A percentile compares a stretch with the other conserved stretches of the same genome.
phyloP scores from a whole-genome alignment of 495 filamentous ascomycete species.

The Venustampulla echinocandica region DNA sequence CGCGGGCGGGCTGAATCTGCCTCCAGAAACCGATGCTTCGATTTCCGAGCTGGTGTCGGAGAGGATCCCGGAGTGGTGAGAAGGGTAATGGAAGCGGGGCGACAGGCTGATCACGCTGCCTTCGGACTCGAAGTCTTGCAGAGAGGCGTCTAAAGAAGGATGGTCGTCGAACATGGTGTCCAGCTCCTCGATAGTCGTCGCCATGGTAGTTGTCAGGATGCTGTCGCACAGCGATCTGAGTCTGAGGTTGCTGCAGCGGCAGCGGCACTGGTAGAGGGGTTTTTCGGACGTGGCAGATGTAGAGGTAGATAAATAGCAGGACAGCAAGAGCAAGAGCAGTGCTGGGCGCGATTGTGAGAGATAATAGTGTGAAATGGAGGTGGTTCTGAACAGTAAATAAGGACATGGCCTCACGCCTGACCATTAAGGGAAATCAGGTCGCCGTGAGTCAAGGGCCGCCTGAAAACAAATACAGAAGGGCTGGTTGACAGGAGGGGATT shows the following conservation, averaged over 20 bases:
- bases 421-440: not conserved
- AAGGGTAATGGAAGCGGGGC: conserved; percentile 50
- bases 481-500: too few relatives aligned
- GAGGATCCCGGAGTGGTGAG: conserved; percentile 70
- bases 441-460: not conserved
- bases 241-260: not conserved
- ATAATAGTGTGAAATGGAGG: conserved; percentile 40
- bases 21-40: conserved; percentile 35
- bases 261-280: conserved; percentile 7
- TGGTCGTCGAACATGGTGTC: conserved; percentile 50
- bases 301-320: conserved; percentile 41
- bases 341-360: conserved; percentile 43
- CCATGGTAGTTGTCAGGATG: conserved; percentile 2
- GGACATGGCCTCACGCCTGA: conserved; percentile 19
- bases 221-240: not conserved
- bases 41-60: conserved; percentile 49
- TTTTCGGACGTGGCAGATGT: conserved; percentile 34
- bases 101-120: conserved; percentile 31
- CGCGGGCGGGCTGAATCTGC: conserved; percentile 48
- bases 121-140: conserved; percentile 65
- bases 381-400: conserved; percentile 44
- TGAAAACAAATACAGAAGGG: too few relatives aligned
- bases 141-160: conserved; percentile 60
- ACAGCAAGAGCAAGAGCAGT: conserved; percentile 44
- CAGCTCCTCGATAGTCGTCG: conserved; percentile 22